Evolutionary conservation across 257 asterid species (phyloP), one percentile per base, ranked within the genome.

Genomic region (Jacaranda mimosifolia): DNA sequence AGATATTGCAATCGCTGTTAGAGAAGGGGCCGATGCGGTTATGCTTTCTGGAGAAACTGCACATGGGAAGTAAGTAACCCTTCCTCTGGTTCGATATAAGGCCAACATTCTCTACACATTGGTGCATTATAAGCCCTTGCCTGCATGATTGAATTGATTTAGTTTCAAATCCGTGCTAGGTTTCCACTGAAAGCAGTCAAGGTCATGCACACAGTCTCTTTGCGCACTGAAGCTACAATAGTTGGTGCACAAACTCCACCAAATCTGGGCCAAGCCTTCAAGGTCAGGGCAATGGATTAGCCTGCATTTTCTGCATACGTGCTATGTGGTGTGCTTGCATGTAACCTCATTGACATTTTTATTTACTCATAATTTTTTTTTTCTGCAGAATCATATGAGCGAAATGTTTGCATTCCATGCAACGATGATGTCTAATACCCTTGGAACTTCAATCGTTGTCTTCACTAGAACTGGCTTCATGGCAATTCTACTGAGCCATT

Each of bases 41-140:
- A 95, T 95, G 99, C 99, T 93, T 77, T 95, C 99, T 49, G 99
- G 99, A 83, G 99, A 95, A 93, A 95, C 99, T 68, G 99, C 99
- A 35, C 97, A 95, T 57, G 99, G 99, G 78, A 95, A 91, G 99
- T 95, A 79, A 90, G 97, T 76, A 45, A 32, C 57, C 45, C 35
- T 72, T 63, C 72, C 52, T 68, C 65, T 36, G 46, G 4, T 40
- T 57, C 46, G 39, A 32, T 57, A 66, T 40, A 17, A 58, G 68
- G 48, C 67, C 52, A 14, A 63, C 59, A 68, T 67, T 68, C 40
- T 49, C 75, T 63, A 58, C 63, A 42, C 62, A 14, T 4, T 7
- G 5, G 7, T 77, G 43, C 76, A 49, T 42, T 73, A 32, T 13
- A 36, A 19, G 45, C 52, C 63, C 49, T 65, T 6, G 21, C 78